These are phyloP conservation scores for Agrocybe praecox DNA, from an alignment of 768 basidiomycete species.

Conservation along the genomic window DNA sequence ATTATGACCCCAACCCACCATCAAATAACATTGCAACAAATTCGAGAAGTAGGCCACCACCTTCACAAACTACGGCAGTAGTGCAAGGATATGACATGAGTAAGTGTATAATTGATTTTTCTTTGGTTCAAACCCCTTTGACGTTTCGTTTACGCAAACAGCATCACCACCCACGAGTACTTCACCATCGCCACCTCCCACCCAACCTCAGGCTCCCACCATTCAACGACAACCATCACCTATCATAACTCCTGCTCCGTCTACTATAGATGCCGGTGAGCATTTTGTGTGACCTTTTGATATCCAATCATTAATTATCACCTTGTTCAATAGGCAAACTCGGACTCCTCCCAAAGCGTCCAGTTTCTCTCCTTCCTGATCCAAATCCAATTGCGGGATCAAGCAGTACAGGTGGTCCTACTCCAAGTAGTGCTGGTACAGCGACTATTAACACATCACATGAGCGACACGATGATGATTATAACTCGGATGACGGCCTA, in stretches of 20 bases:
- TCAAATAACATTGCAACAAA: not conserved
- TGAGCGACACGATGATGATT: not conserved
- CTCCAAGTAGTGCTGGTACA: not conserved
- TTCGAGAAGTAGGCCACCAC: not conserved
- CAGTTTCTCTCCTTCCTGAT: slow-evolving; percentile 52
- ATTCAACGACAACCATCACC: slow-evolving; percentile 18
- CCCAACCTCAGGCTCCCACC: slow-evolving; percentile 9
- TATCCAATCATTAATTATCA: not conserved
- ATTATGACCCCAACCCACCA: slow-evolving; percentile 17
- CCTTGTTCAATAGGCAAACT: slow-evolving; percentile 56
- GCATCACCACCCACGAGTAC: slow-evolving; percentile 1
- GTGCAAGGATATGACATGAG: slow-evolving; percentile 21
- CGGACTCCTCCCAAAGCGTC: slow-evolving; percentile 73
- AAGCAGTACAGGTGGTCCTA: not conserved
- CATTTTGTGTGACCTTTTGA: not conserved
- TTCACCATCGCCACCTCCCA: not conserved
- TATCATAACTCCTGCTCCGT: slow-evolving; percentile 8
- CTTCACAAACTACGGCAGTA: not conserved
- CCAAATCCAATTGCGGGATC: slow-evolving; percentile 3
- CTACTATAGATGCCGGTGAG: slow-evolving; percentile 13
- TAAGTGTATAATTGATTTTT: not conserved
- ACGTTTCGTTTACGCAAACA: not conserved
- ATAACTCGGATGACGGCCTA: slow-evolving; percentile 11
- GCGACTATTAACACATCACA: not conserved
- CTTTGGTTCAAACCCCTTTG: not conserved